A percentile compares a stretch with the other conserved stretches of the same genome.
Evolutionary conservation across 805 yeast species (phyloP).

Genomic region (Torulaspora microellipsoides): DNA sequence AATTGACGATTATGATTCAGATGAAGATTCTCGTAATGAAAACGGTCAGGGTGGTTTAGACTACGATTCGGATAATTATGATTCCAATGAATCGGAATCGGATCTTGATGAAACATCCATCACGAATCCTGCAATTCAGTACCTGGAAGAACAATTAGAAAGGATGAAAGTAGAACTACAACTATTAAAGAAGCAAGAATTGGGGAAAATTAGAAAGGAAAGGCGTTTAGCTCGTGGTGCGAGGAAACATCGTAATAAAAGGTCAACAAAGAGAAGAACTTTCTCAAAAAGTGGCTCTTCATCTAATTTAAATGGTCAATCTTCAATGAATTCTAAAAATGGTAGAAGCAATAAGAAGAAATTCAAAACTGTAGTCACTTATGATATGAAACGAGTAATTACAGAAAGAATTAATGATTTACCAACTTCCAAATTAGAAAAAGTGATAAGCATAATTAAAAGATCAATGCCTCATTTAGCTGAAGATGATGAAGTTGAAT

Average conservation of each 20-base stretch:
- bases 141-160: constrained; percentile 78
- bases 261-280: constrained; percentile 36
- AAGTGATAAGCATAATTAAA: constrained; percentile 79
- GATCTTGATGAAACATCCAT: constrained; percentile 59
- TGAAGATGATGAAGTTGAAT: constrained; percentile 87
- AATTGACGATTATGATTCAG: constrained; percentile 50
- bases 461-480: constrained; percentile 59
- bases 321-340: constrained; percentile 8
- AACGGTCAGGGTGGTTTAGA: constrained; percentile 37
- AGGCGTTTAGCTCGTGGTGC: constrained; percentile 39
- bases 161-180: constrained; percentile 83
- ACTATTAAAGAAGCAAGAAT: constrained; percentile 72
- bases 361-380: constrained; percentile 55
- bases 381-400: constrained; percentile 94
- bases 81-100: constrained; percentile 50
- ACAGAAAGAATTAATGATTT: constrained; percentile 76
- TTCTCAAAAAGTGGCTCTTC: neutral
- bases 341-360: constrained; percentile 29
- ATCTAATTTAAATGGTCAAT: constrained; percentile 12
- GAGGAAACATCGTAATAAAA: constrained; percentile 36
- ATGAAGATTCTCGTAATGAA: constrained; percentile 40
- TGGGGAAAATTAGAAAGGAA: constrained; percentile 61
- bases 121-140: constrained; percentile 85
- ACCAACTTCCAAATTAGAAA: constrained; percentile 75
- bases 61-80: constrained; percentile 23